A percentile compares a stretch with the other conserved stretches of the same genome.
phyloP scores from a whole-genome alignment of 2,329 filamentous ascomycete genomes.

The Fusarium guadeloupense region DNA sequence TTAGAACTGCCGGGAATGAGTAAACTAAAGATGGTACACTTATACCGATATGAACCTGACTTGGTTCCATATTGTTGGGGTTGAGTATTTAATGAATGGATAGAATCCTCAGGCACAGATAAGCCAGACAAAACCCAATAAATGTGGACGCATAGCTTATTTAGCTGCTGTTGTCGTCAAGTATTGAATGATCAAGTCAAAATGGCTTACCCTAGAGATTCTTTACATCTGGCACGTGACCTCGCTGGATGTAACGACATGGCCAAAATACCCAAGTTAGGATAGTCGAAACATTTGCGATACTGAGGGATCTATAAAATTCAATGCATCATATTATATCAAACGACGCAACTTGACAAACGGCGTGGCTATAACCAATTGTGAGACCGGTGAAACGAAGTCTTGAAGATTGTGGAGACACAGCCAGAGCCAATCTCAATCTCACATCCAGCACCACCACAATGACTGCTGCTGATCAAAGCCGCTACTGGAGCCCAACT shows the following conservation, averaged over 20 bases:
- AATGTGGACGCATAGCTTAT: too few relatives aligned
- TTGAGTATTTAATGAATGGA: too few relatives aligned
- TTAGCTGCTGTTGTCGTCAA: too few relatives aligned
- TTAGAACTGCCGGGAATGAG: too few relatives aligned
- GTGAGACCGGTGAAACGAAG: neutral
- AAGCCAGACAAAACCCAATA: too few relatives aligned
- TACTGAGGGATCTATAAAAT: too few relatives aligned
- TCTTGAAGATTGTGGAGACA: neutral
- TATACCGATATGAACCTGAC: too few relatives aligned
- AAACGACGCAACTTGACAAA: neutral
- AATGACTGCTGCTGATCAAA: constrained; percentile 22
- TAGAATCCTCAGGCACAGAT: too few relatives aligned
- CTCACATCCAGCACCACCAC: too few relatives aligned
- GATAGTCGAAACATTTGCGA: constrained; percentile 18
- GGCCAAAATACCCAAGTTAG: constrained; percentile 5
- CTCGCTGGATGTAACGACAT: neutral
- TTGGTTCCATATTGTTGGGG: too few relatives aligned
- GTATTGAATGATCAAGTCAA: too few relatives aligned
- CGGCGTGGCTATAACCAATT: neutral
- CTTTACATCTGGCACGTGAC: neutral
- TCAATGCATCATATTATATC: neutral
- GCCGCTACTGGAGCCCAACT: constrained; percentile 11
- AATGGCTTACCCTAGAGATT: constrained; percentile 12
- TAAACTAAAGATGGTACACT: too few relatives aligned
- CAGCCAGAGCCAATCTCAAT: neutral